Conservation (phyloP, 129 eudicot genomes). For the Tanacetum coccineum region DNA sequence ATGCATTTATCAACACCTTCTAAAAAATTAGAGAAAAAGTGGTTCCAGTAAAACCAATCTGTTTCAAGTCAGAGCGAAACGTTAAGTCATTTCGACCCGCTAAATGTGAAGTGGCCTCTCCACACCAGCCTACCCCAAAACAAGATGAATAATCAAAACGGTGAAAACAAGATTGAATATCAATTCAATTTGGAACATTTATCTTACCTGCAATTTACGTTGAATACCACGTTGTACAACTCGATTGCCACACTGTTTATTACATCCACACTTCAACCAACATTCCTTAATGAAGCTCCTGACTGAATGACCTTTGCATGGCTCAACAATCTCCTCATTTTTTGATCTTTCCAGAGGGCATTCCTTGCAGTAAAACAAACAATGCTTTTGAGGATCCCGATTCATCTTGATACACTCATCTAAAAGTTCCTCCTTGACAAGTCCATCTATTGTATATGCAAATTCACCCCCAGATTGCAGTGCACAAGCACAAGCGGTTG, state of each 20-base stretch:
- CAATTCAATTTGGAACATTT: neutral
- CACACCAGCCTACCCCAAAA: neutral
- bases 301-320: conserved; percentile 81
- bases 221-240: conserved; percentile 90
- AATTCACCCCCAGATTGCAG: conserved; percentile 65
- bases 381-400: conserved; percentile 65
- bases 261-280: conserved; percentile 89
- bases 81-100: too few relatives aligned
- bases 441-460: conserved; percentile 78
- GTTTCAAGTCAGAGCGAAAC: too few relatives aligned
- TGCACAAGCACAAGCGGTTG: conserved; percentile 72
- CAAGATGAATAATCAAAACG: neutral
- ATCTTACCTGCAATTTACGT: conserved; percentile 63
- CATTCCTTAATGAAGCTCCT: conserved; percentile 88
- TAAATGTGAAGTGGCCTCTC: too few relatives aligned
- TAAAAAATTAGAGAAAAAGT: too few relatives aligned
- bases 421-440: conserved; percentile 67
- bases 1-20: too few relatives aligned
- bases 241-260: conserved; percentile 78
- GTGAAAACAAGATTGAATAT: conserved; percentile 5
- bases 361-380: conserved; percentile 66
- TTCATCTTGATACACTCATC: conserved; percentile 73
- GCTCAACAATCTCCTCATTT: conserved; percentile 59
- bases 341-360: conserved; percentile 82
- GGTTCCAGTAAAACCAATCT: too few relatives aligned